Conservation (phyloP, 2,329 filamentous ascomycete species). For the Knufia petricola region DNA sequence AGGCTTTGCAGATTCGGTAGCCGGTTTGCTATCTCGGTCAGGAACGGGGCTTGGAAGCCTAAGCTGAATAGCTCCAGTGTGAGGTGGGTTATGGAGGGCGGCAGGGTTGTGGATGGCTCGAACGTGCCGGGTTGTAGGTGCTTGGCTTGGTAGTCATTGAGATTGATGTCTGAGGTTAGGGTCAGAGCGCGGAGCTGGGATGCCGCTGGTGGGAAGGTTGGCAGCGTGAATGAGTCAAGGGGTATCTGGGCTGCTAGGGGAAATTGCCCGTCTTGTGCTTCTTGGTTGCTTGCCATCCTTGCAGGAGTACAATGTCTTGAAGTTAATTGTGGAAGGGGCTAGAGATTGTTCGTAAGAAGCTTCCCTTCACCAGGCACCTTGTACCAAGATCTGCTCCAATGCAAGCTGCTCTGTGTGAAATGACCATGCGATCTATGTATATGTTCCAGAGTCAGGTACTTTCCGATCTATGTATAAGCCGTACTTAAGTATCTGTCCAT, state of each 20-base stretch:
- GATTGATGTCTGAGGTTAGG: conserved; percentile 41
- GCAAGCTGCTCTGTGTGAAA: no score
- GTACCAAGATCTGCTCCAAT: no score
- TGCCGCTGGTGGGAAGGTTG: conserved; percentile 37
- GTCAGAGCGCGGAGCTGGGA: conserved; percentile 37
- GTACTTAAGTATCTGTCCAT: no score
- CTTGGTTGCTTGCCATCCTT: neutral
- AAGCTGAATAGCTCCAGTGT: conserved; percentile 42
- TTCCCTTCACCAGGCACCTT: no score
- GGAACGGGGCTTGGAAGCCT: conserved; percentile 37
- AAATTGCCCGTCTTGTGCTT: conserved; percentile 3
- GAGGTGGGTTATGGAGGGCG: conserved; percentile 33
- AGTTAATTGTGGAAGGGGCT: no score
- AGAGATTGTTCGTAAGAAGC: no score
- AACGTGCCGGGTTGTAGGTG: conserved; percentile 25
- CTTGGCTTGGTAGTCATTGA: conserved; percentile 35
- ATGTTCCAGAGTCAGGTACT: no score
- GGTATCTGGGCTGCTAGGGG: conserved; percentile 39
- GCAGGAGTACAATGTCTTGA: no score
- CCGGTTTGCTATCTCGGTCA: conserved; percentile 31
- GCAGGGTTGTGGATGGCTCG: conserved; percentile 24
- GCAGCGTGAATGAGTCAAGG: conserved; percentile 36
- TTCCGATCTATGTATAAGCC: no score
- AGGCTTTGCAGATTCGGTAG: conserved; percentile 35
- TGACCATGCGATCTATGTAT: no score